Conservation (phyloP, 2,329 filamentous ascomycete species). For the Exophiala bonariae region DNA sequence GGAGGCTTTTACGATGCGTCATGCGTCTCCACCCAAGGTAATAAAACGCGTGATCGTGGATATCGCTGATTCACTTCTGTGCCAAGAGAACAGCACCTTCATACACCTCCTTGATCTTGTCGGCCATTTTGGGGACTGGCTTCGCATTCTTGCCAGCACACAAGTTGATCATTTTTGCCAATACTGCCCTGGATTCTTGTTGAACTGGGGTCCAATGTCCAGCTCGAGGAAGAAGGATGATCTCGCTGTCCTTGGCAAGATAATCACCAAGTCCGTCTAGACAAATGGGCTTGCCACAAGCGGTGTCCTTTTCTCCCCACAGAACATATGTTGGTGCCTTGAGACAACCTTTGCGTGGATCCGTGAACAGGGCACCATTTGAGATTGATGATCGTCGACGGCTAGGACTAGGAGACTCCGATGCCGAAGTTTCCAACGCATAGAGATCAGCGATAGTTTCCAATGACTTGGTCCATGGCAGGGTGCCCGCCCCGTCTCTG, state of each 20-base stretch:
- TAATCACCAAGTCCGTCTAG: conserved; percentile 56
- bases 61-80: conserved; percentile 22
- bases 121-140: conserved; percentile 20
- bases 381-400: conserved; percentile 25
- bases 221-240: conserved; percentile 49
- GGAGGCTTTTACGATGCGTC: too few species aligned
- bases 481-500: conserved; percentile 48
- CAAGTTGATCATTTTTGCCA: conserved; percentile 35
- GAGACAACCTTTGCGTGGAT: conserved; percentile 46
- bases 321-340: conserved; percentile 55
- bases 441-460: conserved; percentile 51
- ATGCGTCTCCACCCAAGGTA: too few species aligned
- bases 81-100: conserved; percentile 20
- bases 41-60: too few species aligned
- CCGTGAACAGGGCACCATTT: conserved; percentile 39
- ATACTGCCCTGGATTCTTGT: conserved; percentile 40
- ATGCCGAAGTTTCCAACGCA: conserved; percentile 37
- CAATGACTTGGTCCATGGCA: conserved; percentile 53
- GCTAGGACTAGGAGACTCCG: conserved; percentile 21
- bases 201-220: conserved; percentile 59
- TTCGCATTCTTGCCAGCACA: conserved; percentile 18
- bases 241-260: conserved; percentile 50
- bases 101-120: conserved; percentile 26
- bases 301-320: conserved; percentile 54
- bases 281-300: conserved; percentile 50